phyloP scores from a whole-genome alignment of 345 rosid genomes.

The Sonneratia caseolaris region DNA sequence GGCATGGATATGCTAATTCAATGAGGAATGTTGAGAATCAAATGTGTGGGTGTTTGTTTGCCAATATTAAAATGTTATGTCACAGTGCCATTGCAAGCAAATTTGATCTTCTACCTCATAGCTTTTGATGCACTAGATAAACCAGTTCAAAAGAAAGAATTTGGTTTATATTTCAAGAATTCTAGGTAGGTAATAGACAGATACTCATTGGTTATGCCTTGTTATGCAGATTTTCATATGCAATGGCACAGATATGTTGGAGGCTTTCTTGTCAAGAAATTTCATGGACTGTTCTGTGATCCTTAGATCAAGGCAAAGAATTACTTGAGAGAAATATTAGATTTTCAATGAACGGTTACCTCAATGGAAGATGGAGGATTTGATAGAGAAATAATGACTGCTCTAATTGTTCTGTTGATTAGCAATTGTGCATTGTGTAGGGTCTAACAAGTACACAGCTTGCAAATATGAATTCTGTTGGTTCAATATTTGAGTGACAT shows the following conservation, averaged over 20 bases:
- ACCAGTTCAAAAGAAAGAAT: not conserved
- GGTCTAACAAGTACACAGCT: not conserved
- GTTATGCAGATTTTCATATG: not conserved
- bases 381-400: not conserved
- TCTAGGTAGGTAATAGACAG: too few relatives aligned
- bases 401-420: not conserved
- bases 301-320: not conserved
- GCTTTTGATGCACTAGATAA: not conserved
- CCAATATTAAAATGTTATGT: too few relatives aligned
- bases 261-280: not conserved
- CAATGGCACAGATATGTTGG: not conserved
- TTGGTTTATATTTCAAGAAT: too few relatives aligned
- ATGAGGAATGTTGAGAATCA: not conserved
- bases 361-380: not conserved
- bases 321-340: not conserved
- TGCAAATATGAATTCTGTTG: not conserved
- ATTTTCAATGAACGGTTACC: not conserved
- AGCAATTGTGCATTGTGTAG: not conserved
- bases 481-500: not conserved
- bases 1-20: not conserved
- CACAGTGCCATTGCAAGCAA: too few relatives aligned
- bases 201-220: not conserved
- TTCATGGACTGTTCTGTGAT: not conserved
- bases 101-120: not conserved
- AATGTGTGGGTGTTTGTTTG: too few relatives aligned